Evolutionary conservation across 768 basidiomycete species (phyloP), one percentile per base, ranked within the genome.

Genomic region (Suillus subluteus): DNA sequence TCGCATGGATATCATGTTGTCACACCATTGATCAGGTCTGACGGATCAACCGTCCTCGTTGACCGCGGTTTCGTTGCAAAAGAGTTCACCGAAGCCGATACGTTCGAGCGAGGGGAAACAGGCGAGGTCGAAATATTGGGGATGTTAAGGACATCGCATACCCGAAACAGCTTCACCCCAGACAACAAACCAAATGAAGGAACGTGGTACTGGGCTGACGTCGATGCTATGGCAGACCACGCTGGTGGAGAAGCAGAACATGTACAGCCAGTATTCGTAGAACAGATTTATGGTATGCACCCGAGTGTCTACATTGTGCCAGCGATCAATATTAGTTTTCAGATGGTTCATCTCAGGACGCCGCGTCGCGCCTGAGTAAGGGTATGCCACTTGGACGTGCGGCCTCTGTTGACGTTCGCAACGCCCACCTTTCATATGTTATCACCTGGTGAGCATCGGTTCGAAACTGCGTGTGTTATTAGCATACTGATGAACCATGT

Each of bases 391-490:
- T 99, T 56, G 98, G 97, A 50, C 88, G 95, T 61, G 78, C 90
- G 30, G 87, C 95, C 4, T 87, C 87, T 2, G 88, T 98, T 32
- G 95, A 98, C 72, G 80, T 99, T 55, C 85, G 98, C 58, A 99
- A 99, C 77, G 88, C 94, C 44, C 98, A 99, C 80, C 83, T 94
- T 8, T 96, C 95, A 13, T 99, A 99, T 79, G 94, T 98, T 5
- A 86, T 92, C 16, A 99, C 96, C 13, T 99, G 98, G 98, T 96
- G 74, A 43, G 84, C 73, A 43, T 65, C 43, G 46, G 6, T 65
- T 56, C 63, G 40, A 62, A 1, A 16, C 30, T 48, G 16, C 55
- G 40, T 41, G 54, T 54, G 52, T 50, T 67, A 30, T 64, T 23
- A 66, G 12, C 26, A 43, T 21, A 18, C 59, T 61, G 16, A 44